Conservation (phyloP, 192 early-diverging fungal genomes). For the Dispira simplex region DNA sequence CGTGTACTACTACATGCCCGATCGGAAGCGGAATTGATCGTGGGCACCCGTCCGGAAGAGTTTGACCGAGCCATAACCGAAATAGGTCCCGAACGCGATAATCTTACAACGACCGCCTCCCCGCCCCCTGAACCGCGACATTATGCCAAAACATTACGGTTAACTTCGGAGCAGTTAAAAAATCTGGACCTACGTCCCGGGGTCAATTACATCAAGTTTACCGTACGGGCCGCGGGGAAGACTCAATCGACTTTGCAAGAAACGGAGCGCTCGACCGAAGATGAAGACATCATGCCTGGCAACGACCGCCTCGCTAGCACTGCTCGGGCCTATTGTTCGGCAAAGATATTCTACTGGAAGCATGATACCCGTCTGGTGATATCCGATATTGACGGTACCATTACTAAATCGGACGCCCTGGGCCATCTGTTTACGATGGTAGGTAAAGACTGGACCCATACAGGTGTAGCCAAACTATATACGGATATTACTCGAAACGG, state of each 20-base stretch:
- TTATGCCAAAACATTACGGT: conserved; percentile 78
- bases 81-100: no score
- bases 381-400: conserved; percentile 97
- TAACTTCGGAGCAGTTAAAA: conserved; percentile 86
- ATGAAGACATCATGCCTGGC: background rate
- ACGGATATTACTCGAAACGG: conserved; percentile 89
- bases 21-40: background rate
- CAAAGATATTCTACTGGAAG: conserved; percentile 83
- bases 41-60: background rate
- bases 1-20: background rate
- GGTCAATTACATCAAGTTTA: conserved; percentile 79
- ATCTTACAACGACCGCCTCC: no score
- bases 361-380: conserved; percentile 78
- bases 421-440: conserved; percentile 97
- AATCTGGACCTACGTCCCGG: conserved; percentile 66
- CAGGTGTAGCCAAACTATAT: conserved; percentile 90
- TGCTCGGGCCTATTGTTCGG: conserved; percentile 36
- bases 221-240: conserved; percentile 70
- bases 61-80: background rate
- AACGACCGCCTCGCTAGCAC: background rate
- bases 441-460: conserved; percentile 96
- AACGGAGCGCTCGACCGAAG: background rate
- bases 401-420: conserved; percentile 93
- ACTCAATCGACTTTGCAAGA: conserved; percentile 22
- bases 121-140: conserved; percentile 15